phyloP scores from a whole-genome alignment of 2,329 filamentous ascomycete species.

The Pseudocercospora vitis region DNA sequence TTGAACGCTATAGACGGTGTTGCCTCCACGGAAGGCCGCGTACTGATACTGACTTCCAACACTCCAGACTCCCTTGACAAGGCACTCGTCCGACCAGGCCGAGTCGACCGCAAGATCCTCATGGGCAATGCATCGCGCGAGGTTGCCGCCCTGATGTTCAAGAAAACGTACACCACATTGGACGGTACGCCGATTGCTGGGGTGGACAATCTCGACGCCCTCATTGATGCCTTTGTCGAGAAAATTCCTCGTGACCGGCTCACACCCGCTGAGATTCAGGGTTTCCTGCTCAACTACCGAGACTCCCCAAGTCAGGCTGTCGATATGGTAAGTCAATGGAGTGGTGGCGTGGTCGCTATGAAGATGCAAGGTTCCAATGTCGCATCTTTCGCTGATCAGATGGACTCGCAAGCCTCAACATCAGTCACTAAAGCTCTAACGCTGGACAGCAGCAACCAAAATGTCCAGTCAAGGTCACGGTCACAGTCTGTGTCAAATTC shows the following conservation, averaged over 20 bases:
- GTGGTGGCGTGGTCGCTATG: not conserved
- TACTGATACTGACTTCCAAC: slow-evolving; percentile 80
- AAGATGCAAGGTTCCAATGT: not conserved
- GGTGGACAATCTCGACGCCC: slow-evolving; percentile 31
- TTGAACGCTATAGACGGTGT: slow-evolving; percentile 81
- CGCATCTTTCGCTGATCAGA: not conserved
- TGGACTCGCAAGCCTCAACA: too few relatives aligned
- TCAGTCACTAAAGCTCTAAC: too few relatives aligned
- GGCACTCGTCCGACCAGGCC: slow-evolving; percentile 69
- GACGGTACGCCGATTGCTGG: slow-evolving; percentile 12
- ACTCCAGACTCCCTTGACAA: slow-evolving; percentile 69
- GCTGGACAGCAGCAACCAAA: too few relatives aligned
- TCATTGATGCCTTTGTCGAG: slow-evolving; percentile 47
- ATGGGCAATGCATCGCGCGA: slow-evolving; percentile 51
- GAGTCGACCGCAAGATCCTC: slow-evolving; percentile 65
- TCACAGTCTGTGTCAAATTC: too few relatives aligned
- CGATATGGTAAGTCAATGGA: slow-evolving; percentile 44
- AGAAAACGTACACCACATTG: slow-evolving; percentile 33
- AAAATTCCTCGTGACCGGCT: slow-evolving; percentile 47
- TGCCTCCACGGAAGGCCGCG: slow-evolving; percentile 70
- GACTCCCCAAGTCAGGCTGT: slow-evolving; percentile 48
- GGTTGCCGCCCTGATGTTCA: slow-evolving; percentile 43
- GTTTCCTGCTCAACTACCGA: slow-evolving; percentile 50
- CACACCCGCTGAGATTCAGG: slow-evolving; percentile 53
- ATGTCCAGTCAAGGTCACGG: too few relatives aligned